Base-by-base conservation (phyloP, 345 rosid species). In the Dimocarpus longan region DNA sequence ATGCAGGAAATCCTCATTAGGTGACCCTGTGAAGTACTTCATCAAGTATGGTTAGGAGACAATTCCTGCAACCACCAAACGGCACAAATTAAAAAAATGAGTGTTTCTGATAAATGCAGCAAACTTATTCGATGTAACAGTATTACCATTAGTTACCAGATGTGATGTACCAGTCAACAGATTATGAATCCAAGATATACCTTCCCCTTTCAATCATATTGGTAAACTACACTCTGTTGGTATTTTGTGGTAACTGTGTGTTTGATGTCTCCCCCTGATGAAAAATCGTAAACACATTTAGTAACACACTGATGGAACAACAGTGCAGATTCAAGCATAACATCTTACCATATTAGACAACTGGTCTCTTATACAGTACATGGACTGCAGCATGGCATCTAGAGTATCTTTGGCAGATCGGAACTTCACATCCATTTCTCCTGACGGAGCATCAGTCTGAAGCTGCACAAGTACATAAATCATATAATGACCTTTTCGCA, bases 291-390 rank as follows among this genome's bases (percentile, higher is more conserved):
- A 21, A 52, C 21, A 44, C 72, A 79, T 12, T 75, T 11, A 69
- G 16, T 24, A 65, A 28, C 63, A 28, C 21, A n/a, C 10, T 12
- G 16, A 40, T 9, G 10, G 42, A 28, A 63, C 5, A 28, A 10
- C 32, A 68, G 21, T 59, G 37, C 16, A 74, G 68, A 43, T 71
- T 71, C 73, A 76, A 80, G 40, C 26, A 64, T 22, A 70, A 39
- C 22, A 60, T 82, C 89, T 75, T 66, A 85, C 91, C 76, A 18
- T 19, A 42, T 84, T 85, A 67, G 87, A 78, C 73, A 89, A 71
- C 56, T 89, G 89, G 64, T 88, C 94, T 82, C 82, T 79, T 57
- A 88, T 84, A 77, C 79, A 57, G 63, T 83, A 72, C 88, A 89
- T 80, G 39, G 92, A 86, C 75, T 71, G 83, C 76, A 87, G 72